A percentile compares a stretch with the other conserved stretches of the same genome.
These are phyloP conservation scores for Tilletia indica DNA, from an alignment of 1,284 basidiomycete species.

Conservation along the genomic window DNA sequence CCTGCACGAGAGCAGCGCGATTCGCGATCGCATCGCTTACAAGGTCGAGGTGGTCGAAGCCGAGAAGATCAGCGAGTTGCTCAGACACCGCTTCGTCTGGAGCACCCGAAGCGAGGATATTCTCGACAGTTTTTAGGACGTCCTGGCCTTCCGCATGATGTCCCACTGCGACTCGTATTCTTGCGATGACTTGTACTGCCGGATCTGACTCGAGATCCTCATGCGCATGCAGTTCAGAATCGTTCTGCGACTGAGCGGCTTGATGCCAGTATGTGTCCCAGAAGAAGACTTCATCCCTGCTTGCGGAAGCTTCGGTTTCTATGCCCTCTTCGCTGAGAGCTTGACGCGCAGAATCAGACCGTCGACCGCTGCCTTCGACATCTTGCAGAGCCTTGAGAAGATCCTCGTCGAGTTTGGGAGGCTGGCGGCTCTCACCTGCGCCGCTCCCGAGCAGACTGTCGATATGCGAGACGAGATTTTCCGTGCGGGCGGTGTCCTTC, in stretches of 20 bases:
- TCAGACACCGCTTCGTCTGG: conserved; percentile 13
- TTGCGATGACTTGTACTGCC: background rate
- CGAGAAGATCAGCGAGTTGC: conserved; percentile 75
- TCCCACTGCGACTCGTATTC: background rate
- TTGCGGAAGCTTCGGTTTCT: no score
- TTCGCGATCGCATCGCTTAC: conserved; percentile 53
- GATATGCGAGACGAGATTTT: no score
- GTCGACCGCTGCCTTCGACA: no score
- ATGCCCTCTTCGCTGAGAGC: no score
- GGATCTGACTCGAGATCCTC: background rate
- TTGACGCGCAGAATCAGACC: no score
- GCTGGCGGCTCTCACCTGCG: no score
- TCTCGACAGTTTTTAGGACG: background rate
- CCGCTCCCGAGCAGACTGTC: no score
- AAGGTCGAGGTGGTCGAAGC: conserved; percentile 76
- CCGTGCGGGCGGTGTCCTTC: no score
- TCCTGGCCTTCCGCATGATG: background rate
- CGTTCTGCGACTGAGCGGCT: background rate
- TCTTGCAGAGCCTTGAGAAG: no score
- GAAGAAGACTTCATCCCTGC: background rate
- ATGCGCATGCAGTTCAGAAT: background rate
- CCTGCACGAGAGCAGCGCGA: background rate
- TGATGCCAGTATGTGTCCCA: conserved; percentile 7
- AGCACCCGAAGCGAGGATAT: background rate
- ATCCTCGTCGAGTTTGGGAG: no score